Evolutionary conservation across 1,284 basidiomycete species (phyloP).

Genomic region (Mycena sp.): DNA sequence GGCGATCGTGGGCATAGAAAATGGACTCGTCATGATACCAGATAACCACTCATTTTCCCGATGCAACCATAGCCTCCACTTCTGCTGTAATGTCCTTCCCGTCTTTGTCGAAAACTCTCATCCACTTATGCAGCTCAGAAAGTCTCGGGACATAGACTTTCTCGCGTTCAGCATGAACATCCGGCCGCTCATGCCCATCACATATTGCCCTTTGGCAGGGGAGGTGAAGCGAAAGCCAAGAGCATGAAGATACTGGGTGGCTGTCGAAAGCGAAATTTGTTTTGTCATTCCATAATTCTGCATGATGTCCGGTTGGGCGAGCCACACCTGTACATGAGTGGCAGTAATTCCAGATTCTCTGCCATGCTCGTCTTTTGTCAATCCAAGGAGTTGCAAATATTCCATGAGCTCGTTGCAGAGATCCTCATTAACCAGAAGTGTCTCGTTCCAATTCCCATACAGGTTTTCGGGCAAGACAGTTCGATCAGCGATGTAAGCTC

Average conservation of each 20-base stretch:
- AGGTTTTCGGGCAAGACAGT: too few relatives aligned
- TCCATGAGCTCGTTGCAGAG: slow-evolving; percentile 8
- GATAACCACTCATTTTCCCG: too few relatives aligned
- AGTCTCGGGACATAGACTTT: slow-evolving; percentile 1
- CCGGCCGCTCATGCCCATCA: slow-evolving; percentile 7
- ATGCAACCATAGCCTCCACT: too few relatives aligned
- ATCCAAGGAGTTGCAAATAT: slow-evolving; percentile 2
- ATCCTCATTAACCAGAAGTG: too few relatives aligned
- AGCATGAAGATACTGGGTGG: slow-evolving; percentile 7
- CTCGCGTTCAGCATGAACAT: neutral
- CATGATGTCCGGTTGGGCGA: too few relatives aligned
- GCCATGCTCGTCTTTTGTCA: too few relatives aligned
- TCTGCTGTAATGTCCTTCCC: slow-evolving; percentile 1
- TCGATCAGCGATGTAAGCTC: too few relatives aligned
- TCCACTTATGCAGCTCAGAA: neutral
- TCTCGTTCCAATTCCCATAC: too few relatives aligned
- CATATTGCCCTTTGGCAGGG: slow-evolving; percentile 3
- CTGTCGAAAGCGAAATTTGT: slow-evolving; percentile 5
- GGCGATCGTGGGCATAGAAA: too few relatives aligned
- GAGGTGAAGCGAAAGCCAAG: slow-evolving; percentile 11
- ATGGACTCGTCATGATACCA: too few relatives aligned
- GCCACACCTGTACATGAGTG: too few relatives aligned
- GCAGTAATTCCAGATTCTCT: too few relatives aligned
- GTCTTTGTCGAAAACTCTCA: slow-evolving; percentile 12
- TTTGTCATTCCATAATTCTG: neutral